Evolutionary conservation across 1,139 yeast species (phyloP), one percentile per base, ranked within the genome.

Genomic region (Kodamaea ohmeri): DNA sequence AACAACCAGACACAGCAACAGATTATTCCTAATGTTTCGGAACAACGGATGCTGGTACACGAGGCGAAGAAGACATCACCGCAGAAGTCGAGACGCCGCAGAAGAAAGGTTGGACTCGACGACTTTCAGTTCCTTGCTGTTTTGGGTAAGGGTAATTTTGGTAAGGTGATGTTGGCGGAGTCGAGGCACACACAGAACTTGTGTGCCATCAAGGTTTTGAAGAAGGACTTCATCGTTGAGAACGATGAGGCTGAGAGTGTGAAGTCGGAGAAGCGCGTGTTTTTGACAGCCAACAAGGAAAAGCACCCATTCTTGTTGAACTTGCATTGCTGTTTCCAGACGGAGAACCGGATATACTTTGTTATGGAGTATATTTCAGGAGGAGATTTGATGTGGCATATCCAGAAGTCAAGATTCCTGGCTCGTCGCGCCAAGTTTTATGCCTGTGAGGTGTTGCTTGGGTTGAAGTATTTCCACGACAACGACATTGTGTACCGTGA

Each of bases 361-460:
- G 98, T 95, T 11, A 92, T 92, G 98, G 98, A 92, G 61, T 92
- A 89, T 56, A 83, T 92, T 38, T 82, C 95, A 9, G 99, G 98
- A 41, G 99, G 99, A 59, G 99, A 92, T 67, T 76, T 92, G 56
- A 92, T 92, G 98, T 89, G 97, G 95, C 99, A 92, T 60, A 94
- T 92, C 53, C 98, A 92, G 61, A 88, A 88, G 56, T 86, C 87
- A 41, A 75, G 94, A 52, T 85, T 92, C 56, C 83, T 96, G 2
- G 84, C 92, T 15, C 80, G 86, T 49, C 75, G 97, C 50, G 98
- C 98, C 12, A 94, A 90, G 61, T 92, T 89, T 58, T 94, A 92
- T 61, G 97, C 98, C 2, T 95, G 97, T 36, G 98, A 92, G 60
- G 97, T 94, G 2, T 71, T 90, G 48, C 65, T 92, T 39, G 98